phyloP scores from a whole-genome alignment of 1,139 yeast species.

The Yarrowia galli region DNA sequence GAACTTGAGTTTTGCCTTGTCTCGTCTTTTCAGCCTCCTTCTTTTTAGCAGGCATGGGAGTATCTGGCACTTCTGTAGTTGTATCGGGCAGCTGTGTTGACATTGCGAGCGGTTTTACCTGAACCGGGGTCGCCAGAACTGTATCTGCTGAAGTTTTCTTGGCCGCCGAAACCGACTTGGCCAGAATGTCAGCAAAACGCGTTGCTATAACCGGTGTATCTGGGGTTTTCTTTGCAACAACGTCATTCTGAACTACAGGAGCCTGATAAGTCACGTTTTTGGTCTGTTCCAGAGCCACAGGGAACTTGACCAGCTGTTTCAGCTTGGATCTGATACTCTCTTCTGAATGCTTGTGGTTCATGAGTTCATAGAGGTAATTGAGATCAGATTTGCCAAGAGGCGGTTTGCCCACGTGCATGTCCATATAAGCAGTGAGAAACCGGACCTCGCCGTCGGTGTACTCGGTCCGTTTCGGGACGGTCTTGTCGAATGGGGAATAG shows the following conservation, averaged over 20 bases:
- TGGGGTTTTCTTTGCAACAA: background rate
- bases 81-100: background rate
- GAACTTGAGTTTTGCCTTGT: background rate
- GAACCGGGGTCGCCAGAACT: background rate
- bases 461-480: background rate
- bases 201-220: background rate
- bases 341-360: background rate
- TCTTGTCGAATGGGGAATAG: background rate
- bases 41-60: background rate
- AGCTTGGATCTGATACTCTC: conserved; percentile 6
- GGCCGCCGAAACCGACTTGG: background rate
- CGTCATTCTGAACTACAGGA: background rate
- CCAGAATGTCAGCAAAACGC: background rate
- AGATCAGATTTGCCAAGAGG: background rate
- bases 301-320: background rate
- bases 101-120: background rate
- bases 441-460: conserved; percentile 2
- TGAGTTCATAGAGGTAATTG: background rate
- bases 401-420: background rate
- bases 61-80: conserved; percentile 2
- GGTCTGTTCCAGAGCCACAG: background rate
- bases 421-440: background rate
- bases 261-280: background rate
- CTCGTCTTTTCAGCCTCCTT: background rate
- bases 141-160: background rate